Evolutionary conservation across 176 grass and related monocot genomes (phyloP).

Genomic region (Thinopyrum elongatum): DNA sequence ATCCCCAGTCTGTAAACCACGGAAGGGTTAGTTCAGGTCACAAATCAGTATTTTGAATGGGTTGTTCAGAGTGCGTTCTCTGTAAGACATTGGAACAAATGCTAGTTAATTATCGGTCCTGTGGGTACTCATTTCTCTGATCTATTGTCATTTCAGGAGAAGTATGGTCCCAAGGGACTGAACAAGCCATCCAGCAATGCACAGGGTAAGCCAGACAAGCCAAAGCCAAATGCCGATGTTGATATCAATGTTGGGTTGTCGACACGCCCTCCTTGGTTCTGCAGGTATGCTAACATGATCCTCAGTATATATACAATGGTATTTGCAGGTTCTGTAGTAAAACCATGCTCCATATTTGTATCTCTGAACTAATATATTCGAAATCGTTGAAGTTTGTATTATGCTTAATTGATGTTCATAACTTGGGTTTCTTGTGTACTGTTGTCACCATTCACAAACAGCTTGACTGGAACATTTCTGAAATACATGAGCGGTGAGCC

Average conservation of each 20-base stretch:
- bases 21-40: neutral
- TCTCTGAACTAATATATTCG: neutral
- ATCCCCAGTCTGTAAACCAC: neutral
- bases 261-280: constrained; percentile 74
- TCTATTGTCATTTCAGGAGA: constrained; percentile 55
- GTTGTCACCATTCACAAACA: neutral
- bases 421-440: neutral
- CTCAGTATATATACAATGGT: constrained; percentile 14
- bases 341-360: neutral
- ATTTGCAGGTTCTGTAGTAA: neutral
- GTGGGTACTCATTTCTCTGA: neutral
- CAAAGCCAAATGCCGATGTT: constrained; percentile 88
- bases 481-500: neutral
- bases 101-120: neutral
- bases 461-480: neutral
- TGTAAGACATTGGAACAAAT: neutral
- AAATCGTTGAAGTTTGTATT: neutral
- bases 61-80: neutral
- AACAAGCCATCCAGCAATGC: constrained; percentile 43
- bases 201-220: constrained; percentile 70
- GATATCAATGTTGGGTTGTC: constrained; percentile 89
- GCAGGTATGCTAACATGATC: constrained; percentile 58
- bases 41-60: neutral
- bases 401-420: neutral
- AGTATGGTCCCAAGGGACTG: constrained; percentile 95